phyloP scores from a whole-genome alignment of 2,329 filamentous ascomycete species.

The Scytalidium lignicola region DNA sequence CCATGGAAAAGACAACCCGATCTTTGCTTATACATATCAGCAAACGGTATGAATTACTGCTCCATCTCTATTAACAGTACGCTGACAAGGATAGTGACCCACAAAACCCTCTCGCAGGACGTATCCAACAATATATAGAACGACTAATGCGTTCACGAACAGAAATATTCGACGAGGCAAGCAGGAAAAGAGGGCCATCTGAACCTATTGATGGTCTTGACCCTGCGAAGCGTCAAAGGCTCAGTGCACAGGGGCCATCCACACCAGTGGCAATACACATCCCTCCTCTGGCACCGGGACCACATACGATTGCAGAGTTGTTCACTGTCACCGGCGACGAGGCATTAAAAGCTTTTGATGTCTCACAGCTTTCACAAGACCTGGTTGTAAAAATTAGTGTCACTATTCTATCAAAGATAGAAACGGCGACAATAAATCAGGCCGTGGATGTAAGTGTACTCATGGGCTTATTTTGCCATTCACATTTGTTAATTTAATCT shows the following conservation, averaged over 20 bases:
- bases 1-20: constrained; percentile 90
- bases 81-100: constrained; percentile 57
- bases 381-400: constrained; percentile 79
- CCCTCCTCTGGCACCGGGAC: constrained; percentile 68
- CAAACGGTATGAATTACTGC: constrained; percentile 57
- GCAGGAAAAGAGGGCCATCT: constrained; percentile 68
- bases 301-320: constrained; percentile 73
- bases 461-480: not conserved
- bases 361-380: constrained; percentile 69
- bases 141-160: constrained; percentile 71
- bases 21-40: constrained; percentile 77
- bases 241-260: constrained; percentile 47
- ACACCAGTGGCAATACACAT: constrained; percentile 44
- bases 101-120: constrained; percentile 65
- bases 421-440: constrained; percentile 61
- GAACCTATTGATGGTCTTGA: constrained; percentile 71
- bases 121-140: constrained; percentile 85
- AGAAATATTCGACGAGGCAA: constrained; percentile 74
- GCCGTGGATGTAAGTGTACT: constrained; percentile 61
- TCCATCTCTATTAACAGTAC: constrained; percentile 4
- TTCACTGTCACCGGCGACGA: constrained; percentile 79
- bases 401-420: constrained; percentile 67
- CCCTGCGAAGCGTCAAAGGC: constrained; percentile 72
- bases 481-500: constrained; percentile 11
- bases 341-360: constrained; percentile 74